Conservation (phyloP, 805 yeast genomes). For the Pichia nanzhaoensis region DNA sequence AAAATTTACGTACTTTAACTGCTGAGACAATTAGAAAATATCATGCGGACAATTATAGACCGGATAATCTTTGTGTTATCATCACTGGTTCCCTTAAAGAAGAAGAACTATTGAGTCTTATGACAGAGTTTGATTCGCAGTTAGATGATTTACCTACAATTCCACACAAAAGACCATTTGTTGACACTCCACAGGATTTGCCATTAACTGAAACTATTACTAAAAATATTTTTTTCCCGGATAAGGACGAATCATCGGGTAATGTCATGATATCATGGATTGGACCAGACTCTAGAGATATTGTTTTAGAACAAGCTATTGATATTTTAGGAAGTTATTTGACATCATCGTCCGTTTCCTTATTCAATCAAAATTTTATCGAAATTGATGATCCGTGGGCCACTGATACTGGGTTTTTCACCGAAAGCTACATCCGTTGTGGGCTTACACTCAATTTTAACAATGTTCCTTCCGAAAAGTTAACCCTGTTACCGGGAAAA, state of each 20-base stretch:
- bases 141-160: constrained; percentile 38
- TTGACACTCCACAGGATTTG: constrained; percentile 53
- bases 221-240: constrained; percentile 72
- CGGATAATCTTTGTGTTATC: constrained; percentile 78
- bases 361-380: constrained; percentile 62
- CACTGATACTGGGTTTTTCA: constrained; percentile 57
- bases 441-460: constrained; percentile 50
- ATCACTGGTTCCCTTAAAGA: constrained; percentile 84
- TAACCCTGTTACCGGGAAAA: constrained; percentile 47
- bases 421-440: constrained; percentile 66
- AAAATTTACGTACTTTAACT: constrained; percentile 64
- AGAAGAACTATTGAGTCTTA: constrained; percentile 52
- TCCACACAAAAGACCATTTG: constrained; percentile 62
- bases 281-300: constrained; percentile 60
- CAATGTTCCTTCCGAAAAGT: constrained; percentile 69
- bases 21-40: constrained; percentile 70
- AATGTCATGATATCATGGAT: constrained; percentile 71
- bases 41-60: constrained; percentile 65
- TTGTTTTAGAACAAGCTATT: constrained; percentile 56
- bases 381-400: constrained; percentile 82
- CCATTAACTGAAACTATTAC: constrained; percentile 34
- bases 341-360: constrained; percentile 69
- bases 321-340: constrained; percentile 68
- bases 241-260: constrained; percentile 78
- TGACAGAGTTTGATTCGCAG: constrained; percentile 55